Evolutionary conservation across 805 yeast species (phyloP).

Genomic region (Suhomyces sp.): DNA sequence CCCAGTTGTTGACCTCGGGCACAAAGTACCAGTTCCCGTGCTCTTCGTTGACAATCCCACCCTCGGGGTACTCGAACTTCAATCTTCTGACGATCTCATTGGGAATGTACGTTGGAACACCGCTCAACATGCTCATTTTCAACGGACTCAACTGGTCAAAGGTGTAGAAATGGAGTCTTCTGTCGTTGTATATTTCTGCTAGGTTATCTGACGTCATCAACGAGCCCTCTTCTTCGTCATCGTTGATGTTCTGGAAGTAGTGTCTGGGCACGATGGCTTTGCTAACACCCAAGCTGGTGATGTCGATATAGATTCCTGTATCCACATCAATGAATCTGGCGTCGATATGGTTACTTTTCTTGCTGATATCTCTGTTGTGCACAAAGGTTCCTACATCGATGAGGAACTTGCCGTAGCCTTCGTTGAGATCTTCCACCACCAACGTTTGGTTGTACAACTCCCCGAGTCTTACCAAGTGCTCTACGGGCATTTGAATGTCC

Average conservation of each 20-base stretch:
- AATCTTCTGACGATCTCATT: constrained; percentile 6
- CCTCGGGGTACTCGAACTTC: constrained; percentile 3
- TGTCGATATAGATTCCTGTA: constrained; percentile 23
- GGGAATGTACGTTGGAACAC: constrained; percentile 17
- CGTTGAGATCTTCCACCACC: constrained; percentile 15
- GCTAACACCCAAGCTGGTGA: constrained; percentile 22
- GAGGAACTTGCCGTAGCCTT: constrained; percentile 17
- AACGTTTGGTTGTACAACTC: constrained; percentile 18
- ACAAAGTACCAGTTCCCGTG: constrained; percentile 15
- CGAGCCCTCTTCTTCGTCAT: constrained; percentile 2
- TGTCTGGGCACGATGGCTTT: not conserved
- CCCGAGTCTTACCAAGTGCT: constrained; percentile 15
- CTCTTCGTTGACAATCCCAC: constrained; percentile 1
- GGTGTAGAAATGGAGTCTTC: constrained; percentile 16
- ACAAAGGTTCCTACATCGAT: constrained; percentile 21
- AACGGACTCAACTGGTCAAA: constrained; percentile 17
- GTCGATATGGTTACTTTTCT: constrained; percentile 34
- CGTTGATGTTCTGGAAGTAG: constrained; percentile 4
- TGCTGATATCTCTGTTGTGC: constrained; percentile 40
- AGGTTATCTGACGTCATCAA: constrained; percentile 3
- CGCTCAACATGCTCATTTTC: constrained; percentile 14
- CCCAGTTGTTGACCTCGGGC: constrained; percentile 19
- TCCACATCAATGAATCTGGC: constrained; percentile 26
- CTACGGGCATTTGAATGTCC: constrained; percentile 22
- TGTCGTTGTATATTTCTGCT: constrained; percentile 15